Evolutionary conservation across 805 yeast genomes (phyloP), one percentile per base, ranked within the genome.

Genomic region (Metschnikowia amazonensis): DNA sequence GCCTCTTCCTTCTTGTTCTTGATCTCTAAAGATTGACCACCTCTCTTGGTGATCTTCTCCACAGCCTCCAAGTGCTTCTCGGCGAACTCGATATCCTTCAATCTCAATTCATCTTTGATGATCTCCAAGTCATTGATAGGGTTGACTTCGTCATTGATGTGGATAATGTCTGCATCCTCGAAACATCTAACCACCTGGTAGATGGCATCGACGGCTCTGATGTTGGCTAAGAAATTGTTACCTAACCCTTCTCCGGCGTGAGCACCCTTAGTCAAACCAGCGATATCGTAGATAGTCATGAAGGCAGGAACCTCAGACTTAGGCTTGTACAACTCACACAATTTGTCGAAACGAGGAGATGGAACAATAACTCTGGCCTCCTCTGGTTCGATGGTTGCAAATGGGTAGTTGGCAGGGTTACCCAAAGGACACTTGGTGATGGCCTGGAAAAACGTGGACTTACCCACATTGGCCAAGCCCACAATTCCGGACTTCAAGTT

Each of bases 121-220:
- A 94, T 92, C 55, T 87, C 94, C 71, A 94, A 80, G 72, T 94
- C 99, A 65, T 96, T 87, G 42, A 80, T 83, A 53, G 99, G 99
- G 70, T 94, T 82, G 51, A 94, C 57, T 47, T 69, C 67, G 60
- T 90, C 97, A 72, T 89, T 96, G 60, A 94, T 86, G 72, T 94
- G 99, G 59, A 90, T 89, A 60, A 94, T 94, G 65, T 94, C 99
- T 31, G 97, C 95, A 69, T 94, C 99, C 64, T 89, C 96, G 62
- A 94, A 55, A 35, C 57, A 53, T 46, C 89, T 67, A 8, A 83
- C 86, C 38, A 83, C 78, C 56, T 83, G 89, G 60, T 79, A 81
- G 35, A 83, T 70, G 17, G 86, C 88, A 60, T 83, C 89, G 23
- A 83, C 89, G 11, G 82, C 80, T 38, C 89, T 65, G 46, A 83